A percentile compares a stretch with the other conserved stretches of the same genome.
phyloP scores from a whole-genome alignment of 2,329 filamentous ascomycete genomes.

The Diaporthe sp. region DNA sequence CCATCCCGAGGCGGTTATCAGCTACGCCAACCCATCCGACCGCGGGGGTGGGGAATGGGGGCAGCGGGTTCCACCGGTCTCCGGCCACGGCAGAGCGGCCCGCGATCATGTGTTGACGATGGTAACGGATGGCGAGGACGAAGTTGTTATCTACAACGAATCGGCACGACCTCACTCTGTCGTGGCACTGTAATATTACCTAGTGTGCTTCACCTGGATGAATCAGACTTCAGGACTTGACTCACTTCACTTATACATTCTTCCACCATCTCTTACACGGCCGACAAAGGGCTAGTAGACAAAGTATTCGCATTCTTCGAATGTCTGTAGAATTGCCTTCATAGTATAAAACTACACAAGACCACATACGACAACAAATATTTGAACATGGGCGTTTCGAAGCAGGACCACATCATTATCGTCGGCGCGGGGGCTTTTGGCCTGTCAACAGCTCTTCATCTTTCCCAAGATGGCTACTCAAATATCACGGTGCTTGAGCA shows the following conservation, averaged over 20 bases:
- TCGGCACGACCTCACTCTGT: neutral
- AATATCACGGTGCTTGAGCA: conserved; percentile 64
- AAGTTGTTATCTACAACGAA: conserved; percentile 18
- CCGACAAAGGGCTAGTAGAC: neutral
- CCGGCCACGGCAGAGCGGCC: conserved; percentile 11
- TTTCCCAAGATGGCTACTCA: conserved; percentile 58
- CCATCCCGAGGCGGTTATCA: conserved; percentile 10
- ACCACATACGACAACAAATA: neutral
- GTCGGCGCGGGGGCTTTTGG: conserved; percentile 65
- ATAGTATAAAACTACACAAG: neutral
- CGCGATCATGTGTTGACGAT: conserved; percentile 22
- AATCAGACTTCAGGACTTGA: neutral
- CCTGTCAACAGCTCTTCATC: conserved; percentile 63
- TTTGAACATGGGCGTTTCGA: neutral
- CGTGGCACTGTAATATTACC: neutral
- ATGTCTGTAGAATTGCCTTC: neutral
- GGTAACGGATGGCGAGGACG: neutral
- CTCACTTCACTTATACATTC: neutral
- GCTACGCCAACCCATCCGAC: neutral
- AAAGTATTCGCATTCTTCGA: neutral
- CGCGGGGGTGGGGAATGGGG: neutral
- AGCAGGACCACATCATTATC: conserved; percentile 49
- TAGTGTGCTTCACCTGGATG: neutral
- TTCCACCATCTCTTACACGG: neutral
- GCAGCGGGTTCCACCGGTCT: neutral